Conservation (phyloP, 176 grass and related monocot species). For the Cenchrus americanus region DNA sequence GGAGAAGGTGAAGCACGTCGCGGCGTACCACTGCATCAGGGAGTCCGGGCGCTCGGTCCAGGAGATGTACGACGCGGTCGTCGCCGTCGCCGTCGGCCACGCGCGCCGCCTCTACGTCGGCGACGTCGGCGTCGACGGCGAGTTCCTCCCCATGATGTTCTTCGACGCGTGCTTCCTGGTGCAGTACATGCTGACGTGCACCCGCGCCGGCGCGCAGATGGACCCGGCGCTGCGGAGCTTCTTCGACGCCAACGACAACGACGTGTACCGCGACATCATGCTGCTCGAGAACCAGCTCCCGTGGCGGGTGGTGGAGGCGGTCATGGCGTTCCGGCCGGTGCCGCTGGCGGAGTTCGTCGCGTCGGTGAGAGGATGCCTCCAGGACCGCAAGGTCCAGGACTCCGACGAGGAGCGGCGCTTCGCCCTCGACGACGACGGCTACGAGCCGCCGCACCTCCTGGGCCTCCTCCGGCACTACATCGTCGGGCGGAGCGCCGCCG, state of each 20-base stretch:
- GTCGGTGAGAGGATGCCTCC: not conserved
- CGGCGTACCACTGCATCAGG: constrained; percentile 23
- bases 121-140: too few relatives aligned
- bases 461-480: constrained; percentile 23
- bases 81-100: not conserved
- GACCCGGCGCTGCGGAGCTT: not conserved
- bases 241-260: constrained; percentile 5
- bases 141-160: too few relatives aligned
- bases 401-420: not conserved
- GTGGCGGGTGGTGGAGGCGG: not conserved
- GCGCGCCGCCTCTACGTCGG: too few relatives aligned
- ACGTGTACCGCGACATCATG: not conserved
- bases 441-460: not conserved
- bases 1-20: constrained; percentile 13
- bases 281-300: constrained; percentile 23
- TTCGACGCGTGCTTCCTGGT: too few relatives aligned
- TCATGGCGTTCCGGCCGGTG: not conserved
- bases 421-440: not conserved
- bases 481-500: not conserved
- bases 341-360: not conserved
- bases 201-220: not conserved
- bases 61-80: not conserved
- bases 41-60: not conserved
- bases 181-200: not conserved
- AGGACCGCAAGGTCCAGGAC: not conserved